Evolutionary conservation across 1,139 yeast genomes (phyloP), one percentile per base, ranked within the genome.

Genomic region (Suhomyces ambrosiae): DNA sequence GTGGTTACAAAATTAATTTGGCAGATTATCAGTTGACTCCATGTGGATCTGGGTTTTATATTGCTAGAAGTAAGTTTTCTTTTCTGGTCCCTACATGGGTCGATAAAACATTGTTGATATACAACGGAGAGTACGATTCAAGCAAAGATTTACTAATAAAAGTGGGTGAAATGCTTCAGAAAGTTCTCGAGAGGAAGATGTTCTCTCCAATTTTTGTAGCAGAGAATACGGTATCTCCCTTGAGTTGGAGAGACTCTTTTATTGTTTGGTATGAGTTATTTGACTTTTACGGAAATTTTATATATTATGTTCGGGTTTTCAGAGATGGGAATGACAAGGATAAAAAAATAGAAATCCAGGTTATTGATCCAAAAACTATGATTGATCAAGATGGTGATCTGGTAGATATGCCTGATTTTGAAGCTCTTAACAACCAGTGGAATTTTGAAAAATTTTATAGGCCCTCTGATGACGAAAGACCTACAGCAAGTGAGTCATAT

Each of bases 221-320:
- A 3, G 41, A 45, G 2, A 46, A 42, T 7, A 34, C 24, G 4
- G 53, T 53, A 3, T 37, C 47, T 2, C 34, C 48, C 7, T 48
- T 65, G 5, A 40, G 46, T 4, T 68, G 73, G 73, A 46, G 45
- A 10, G 74, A 69, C 47, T 33, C 58, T 3, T 69, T 69, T 44
- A 44, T 52, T 3, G 50, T 58, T 8, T 68, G 73, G 72, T 63
- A 54, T 40, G 75, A 70, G 38, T 30, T 69, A 10, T 70, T 67
- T 44, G 64, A 68, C 42, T 47, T 50, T 37, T 45, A 44, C 28
- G 76, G 75, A 0, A 46, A 58, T 24, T 59, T 68, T 21, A 23
- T 56, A 22, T 48, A 50, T 3, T 39, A 68, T 15, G 47, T 58
- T 7, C 54, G 58, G 25, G 44, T 68, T 2, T 41, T 43, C 5